Percentiles rank a stretch among this genome's conserved stretches.
These are phyloP conservation scores for Aspergillus brasiliensis DNA, from an alignment of 2,329 filamentous ascomycete species.

Conservation along the genomic window DNA sequence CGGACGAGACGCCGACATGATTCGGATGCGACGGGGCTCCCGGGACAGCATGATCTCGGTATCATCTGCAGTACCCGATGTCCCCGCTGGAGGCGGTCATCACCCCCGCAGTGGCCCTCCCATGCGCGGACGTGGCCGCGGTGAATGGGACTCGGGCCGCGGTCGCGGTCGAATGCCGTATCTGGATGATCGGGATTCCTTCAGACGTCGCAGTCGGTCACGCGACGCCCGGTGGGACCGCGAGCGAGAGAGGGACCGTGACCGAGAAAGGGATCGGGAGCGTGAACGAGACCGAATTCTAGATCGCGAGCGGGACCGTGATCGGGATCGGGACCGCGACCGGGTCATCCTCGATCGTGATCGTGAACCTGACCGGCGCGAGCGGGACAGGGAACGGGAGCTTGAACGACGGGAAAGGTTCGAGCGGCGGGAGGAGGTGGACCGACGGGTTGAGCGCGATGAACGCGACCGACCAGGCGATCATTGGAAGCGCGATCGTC, in stretches of 20 bases:
- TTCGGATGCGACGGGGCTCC: constrained; percentile 47
- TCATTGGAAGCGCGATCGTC: constrained; percentile 44
- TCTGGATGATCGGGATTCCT: constrained; percentile 46
- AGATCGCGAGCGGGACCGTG: constrained; percentile 35
- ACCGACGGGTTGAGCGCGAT: constrained; percentile 34
- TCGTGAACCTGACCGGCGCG: constrained; percentile 36
- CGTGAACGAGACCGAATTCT: constrained; percentile 32
- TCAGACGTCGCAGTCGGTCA: constrained; percentile 48
- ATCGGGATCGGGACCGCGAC: constrained; percentile 24
- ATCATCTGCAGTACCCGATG: constrained; percentile 39
- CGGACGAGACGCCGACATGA: constrained; percentile 41
- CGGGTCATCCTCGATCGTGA: constrained; percentile 26
- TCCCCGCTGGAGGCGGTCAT: constrained; percentile 36
- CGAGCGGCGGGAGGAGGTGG: constrained; percentile 34
- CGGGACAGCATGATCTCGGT: constrained; percentile 45
- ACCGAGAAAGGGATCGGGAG: constrained; percentile 40
- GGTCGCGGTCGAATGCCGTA: constrained; percentile 45
- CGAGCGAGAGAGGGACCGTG: constrained; percentile 38
- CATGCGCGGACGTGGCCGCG: constrained; percentile 46
- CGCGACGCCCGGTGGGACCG: constrained; percentile 47
- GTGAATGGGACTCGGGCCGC: constrained; percentile 47
- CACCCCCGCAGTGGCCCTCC: constrained; percentile 40
- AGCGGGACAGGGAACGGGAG: constrained; percentile 36
- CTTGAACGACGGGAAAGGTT: constrained; percentile 31
- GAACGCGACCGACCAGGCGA: constrained; percentile 37